A percentile compares a stretch with the other conserved stretches of the same genome.
Evolutionary conservation across 495 filamentous ascomycete genomes (phyloP).

Genomic region (Endocarpon pusillum): DNA sequence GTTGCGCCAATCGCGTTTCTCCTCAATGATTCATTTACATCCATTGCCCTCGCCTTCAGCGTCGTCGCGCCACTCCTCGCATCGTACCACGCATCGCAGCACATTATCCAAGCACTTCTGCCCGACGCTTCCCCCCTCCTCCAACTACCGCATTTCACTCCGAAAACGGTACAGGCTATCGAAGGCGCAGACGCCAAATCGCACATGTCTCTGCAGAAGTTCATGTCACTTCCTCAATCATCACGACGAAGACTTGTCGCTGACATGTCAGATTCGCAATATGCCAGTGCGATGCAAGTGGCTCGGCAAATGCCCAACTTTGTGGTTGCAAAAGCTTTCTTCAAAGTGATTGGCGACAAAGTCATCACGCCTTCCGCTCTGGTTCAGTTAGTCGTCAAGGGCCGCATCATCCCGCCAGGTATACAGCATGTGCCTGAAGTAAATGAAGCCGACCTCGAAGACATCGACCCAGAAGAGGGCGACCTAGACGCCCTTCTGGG

Average conservation of each 20-base stretch:
- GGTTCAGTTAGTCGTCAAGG: constrained; percentile 87
- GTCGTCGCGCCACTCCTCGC: constrained; percentile 66
- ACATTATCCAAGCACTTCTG: constrained; percentile 73
- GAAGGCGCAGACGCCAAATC: constrained; percentile 55
- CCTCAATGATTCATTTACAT: constrained; percentile 69
- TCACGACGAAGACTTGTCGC: constrained; percentile 60
- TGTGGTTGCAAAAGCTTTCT: constrained; percentile 84
- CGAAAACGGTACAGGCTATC: constrained; percentile 51
- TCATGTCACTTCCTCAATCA: constrained; percentile 64
- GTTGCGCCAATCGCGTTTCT: constrained; percentile 70
- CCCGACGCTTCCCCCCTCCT: constrained; percentile 74
- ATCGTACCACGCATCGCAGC: constrained; percentile 67
- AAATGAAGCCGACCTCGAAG: constrained; percentile 63
- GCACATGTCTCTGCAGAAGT: constrained; percentile 66
- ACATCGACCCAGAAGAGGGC: constrained; percentile 82
- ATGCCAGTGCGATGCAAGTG: constrained; percentile 53
- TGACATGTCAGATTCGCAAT: constrained; percentile 60
- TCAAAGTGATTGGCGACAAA: constrained; percentile 92
- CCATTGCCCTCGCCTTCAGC: constrained; percentile 75
- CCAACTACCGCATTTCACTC: constrained; percentile 79
- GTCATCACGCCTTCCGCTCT: constrained; percentile 84
- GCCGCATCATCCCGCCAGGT: constrained; percentile 83
- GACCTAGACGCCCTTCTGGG: constrained; percentile 78
- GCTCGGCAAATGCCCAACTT: constrained; percentile 69
- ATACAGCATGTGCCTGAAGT: constrained; percentile 52